Evolutionary conservation across 768 basidiomycete species (phyloP).

Genomic region (Roridomyces roridus): DNA sequence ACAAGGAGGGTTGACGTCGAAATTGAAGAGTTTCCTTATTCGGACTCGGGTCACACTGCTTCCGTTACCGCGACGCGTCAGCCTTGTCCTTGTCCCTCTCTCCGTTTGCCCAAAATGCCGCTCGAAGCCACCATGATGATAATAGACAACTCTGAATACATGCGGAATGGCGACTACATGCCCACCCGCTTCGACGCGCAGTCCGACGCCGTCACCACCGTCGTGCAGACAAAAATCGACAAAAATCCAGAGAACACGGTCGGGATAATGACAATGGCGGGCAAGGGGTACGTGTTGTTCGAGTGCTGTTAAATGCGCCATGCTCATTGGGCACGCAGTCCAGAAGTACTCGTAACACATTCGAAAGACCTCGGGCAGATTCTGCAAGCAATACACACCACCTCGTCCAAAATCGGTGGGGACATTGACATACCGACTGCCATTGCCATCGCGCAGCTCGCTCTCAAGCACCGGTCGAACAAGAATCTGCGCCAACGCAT

Average conservation of each 20-base stretch:
- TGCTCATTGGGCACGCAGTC: slow-evolving; percentile 50
- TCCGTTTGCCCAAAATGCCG: slow-evolving; percentile 69
- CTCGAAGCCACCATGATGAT: slow-evolving; percentile 98
- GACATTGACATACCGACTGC: slow-evolving; percentile 87
- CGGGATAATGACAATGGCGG: slow-evolving; percentile 98
- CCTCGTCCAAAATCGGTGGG: slow-evolving; percentile 78
- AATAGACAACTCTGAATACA: slow-evolving; percentile 97
- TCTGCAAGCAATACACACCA: slow-evolving; percentile 75
- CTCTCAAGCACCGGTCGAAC: slow-evolving; percentile 97
- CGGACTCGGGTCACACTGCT: background rate
- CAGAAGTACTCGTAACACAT: slow-evolving; percentile 95
- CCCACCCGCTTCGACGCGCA: slow-evolving; percentile 92
- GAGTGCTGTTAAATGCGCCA: background rate
- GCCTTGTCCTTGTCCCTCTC: slow-evolving; percentile 13
- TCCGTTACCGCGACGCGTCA: slow-evolving; percentile 24
- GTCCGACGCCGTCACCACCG: slow-evolving; percentile 85
- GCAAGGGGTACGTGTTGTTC: slow-evolving; percentile 77
- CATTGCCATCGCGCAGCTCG: slow-evolving; percentile 92
- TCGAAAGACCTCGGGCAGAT: slow-evolving; percentile 96
- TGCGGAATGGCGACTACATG: slow-evolving; percentile 92
- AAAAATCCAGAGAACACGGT: slow-evolving; percentile 98
- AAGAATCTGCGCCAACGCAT: slow-evolving; percentile 98
- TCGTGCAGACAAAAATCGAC: slow-evolving; percentile 93
- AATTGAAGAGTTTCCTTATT: too few species aligned
- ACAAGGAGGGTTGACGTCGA: too few species aligned